Percentiles rank a stretch among this genome's conserved stretches.
These are phyloP conservation scores for Fusarium miscanthi DNA, from an alignment of 2,329 filamentous ascomycete genomes.

Conservation along the genomic window DNA sequence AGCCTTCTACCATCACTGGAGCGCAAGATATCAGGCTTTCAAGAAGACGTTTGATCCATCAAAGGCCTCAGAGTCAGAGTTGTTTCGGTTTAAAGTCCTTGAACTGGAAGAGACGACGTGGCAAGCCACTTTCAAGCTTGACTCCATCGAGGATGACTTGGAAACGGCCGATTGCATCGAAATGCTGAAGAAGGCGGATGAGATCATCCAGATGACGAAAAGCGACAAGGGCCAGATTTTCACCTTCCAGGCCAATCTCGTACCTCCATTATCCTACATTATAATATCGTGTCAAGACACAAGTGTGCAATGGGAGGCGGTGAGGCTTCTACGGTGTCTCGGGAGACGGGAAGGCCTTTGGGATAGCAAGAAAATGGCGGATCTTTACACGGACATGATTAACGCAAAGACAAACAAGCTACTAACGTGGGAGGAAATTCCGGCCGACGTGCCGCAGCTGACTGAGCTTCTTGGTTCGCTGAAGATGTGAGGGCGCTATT, in stretches of 20 bases:
- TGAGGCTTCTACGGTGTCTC: not conserved
- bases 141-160: not conserved
- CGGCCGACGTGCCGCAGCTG: constrained; percentile 9
- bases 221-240: not conserved
- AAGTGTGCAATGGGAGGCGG: constrained; percentile 10
- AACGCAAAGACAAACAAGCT: not conserved
- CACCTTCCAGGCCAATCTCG: constrained; percentile 8
- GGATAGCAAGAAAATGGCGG: constrained; percentile 23
- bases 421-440: constrained; percentile 6
- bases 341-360: constrained; percentile 18
- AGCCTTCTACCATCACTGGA: constrained; percentile 13
- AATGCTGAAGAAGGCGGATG: constrained; percentile 2
- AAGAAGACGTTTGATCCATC: not conserved
- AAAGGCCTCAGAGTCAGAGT: not conserved
- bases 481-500: not conserved
- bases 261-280: constrained; percentile 11
- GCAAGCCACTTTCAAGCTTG: not conserved
- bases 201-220: not conserved
- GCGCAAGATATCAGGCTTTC: not conserved
- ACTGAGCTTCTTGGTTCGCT: constrained; percentile 2
- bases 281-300: constrained; percentile 19
- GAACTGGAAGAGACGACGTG: constrained; percentile 9
- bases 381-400: constrained; percentile 13
- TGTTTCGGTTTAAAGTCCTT: not conserved
- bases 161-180: not conserved